A percentile compares a stretch with the other conserved stretches of the same genome.
Conservation (phyloP, 495 filamentous ascomycete species). For the Trichoderma gamsii region DNA sequence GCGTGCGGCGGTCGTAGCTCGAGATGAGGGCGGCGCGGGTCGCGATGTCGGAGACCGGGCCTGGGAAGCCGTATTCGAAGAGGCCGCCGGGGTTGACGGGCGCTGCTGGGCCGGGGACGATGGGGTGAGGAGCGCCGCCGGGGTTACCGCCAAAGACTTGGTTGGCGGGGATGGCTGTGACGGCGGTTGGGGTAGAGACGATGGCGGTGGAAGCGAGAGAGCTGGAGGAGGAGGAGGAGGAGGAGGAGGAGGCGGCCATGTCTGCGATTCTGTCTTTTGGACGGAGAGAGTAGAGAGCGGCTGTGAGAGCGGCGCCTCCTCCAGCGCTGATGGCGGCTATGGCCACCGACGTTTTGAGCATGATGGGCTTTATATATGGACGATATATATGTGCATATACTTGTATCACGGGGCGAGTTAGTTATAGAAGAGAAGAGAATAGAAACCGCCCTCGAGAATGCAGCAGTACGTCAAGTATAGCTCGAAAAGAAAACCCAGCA, state of each 20-base stretch:
- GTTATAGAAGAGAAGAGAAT: background rate
- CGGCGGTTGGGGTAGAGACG: slow-evolving; percentile 28
- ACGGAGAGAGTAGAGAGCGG: slow-evolving; percentile 63
- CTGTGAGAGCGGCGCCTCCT: slow-evolving; percentile 76
- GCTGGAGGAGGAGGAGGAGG: slow-evolving; percentile 32
- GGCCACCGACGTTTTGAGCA: slow-evolving; percentile 84
- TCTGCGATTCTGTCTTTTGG: slow-evolving; percentile 44
- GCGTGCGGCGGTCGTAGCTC: slow-evolving; percentile 82
- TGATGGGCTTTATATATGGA: slow-evolving; percentile 26
- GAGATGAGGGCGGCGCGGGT: slow-evolving; percentile 68
- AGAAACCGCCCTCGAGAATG: background rate
- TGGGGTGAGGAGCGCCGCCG: background rate
- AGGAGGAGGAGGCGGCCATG: slow-evolving; percentile 33
- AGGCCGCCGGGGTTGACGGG: slow-evolving; percentile 83
- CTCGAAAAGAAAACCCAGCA: background rate
- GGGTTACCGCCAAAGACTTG: slow-evolving; percentile 24
- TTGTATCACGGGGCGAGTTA: background rate
- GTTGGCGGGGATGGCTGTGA: slow-evolving; percentile 15
- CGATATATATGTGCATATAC: background rate
- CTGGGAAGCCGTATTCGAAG: slow-evolving; percentile 96
- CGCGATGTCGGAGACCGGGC: slow-evolving; percentile 78
- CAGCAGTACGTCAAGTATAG: background rate
- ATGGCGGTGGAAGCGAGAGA: slow-evolving; percentile 24
- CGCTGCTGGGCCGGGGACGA: slow-evolving; percentile 16
- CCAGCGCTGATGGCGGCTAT: slow-evolving; percentile 85